Base-by-base conservation (phyloP, 352 stramenopile genomes). In the Pythium coloratum region DNA sequence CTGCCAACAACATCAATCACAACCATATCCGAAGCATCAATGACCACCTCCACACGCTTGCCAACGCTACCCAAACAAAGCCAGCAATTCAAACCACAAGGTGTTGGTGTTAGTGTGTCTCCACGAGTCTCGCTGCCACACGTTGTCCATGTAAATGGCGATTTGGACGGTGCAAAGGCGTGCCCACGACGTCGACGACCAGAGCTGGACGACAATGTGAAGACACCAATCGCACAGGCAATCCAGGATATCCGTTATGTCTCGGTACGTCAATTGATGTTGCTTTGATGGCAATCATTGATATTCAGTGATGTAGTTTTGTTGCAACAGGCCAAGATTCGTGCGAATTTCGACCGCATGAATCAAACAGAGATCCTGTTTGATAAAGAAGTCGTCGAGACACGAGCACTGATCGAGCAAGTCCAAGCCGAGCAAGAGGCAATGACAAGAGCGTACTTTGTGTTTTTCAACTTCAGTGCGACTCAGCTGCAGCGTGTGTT, bases 401-500 rank as follows among this genome's bases (percentile, higher is more conserved):
- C 59, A 4, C 53, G 33, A 3, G 24, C 26, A 2, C 50, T 36
- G 62, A 33, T 73, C 47, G 28, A 54, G 36, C 59, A 49, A 20
- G 40, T 69, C 40, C 46, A 58, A 13, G 13, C 18, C 7, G 66
- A 72, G 20, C 66, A 71, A 47, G 55, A 69, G 13, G n/a, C 34
- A 6, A 58, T 72, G 13, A 33, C 66, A 5, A 33, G 30, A 7
- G 36, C 46, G 34, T 68, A 69, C 30, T 8, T 59, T 3, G 36
- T n/a, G 5, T 47, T 69, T 0, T 67, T 73, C 56, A 40, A 73
- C 36, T 59, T 30, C 10, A 67, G 20, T 20, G 68, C 62, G 0
- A 51, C 47, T 4, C 70, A 86, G 16, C 88, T 98, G 50, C 93
- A 98, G 73, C 84, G 93, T 2, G 75, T 90, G 6, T 98, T 91